Base-by-base conservation (phyloP, 2,329 filamentous ascomycete species). In the Aspergillus proliferans region DNA sequence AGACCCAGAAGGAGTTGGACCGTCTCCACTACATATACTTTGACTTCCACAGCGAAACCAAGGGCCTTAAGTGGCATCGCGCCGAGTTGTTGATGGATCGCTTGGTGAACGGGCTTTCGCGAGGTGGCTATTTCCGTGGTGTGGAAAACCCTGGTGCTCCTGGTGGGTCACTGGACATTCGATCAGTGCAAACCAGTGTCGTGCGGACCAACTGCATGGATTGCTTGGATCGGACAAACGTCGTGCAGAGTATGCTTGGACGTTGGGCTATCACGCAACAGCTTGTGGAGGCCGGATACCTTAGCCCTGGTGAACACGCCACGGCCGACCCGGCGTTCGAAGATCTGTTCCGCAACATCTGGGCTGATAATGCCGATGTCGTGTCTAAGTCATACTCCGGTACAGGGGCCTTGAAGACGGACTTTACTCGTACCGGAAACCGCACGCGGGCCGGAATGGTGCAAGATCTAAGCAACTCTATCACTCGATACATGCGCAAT, bases 151-250 rank as follows among this genome's bases (percentile, higher is more conserved):
- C 90, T 2, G 87, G 83, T 40, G 81, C 82, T 58, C 67, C 76
- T 45, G 78, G 84, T 50, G 87, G 86, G 26, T 82, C 81, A 15
- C 78, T 96, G 10, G 92, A 97, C 60, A 82, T 89, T 30, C 84
- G 90, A 55, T 85, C 82, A 53, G 79, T 82, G 55, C 93, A 98
- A 76, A 88, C 84, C 1, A 90, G 88, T 52, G 91, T 97, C 14
- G 91, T 98, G 55, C 85, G 93, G 47, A 96, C 93, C 36, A 98
- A 98, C 69, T 98, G 93, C 74, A 98, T 98, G 93, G 93, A 98
- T 71, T 98, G 94, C 58, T 81, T 98, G 12, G 93, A 98, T 70
- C 87, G 93, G 47, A 98, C 93, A 47, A 98, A 98, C 61, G 91
- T 98, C 6, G 89, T 98, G 3, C 93, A 98, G 72, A 95, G 89